Base-by-base conservation (phyloP, 768 basidiomycete species). In the Naganishia vaughanmartiniae region DNA sequence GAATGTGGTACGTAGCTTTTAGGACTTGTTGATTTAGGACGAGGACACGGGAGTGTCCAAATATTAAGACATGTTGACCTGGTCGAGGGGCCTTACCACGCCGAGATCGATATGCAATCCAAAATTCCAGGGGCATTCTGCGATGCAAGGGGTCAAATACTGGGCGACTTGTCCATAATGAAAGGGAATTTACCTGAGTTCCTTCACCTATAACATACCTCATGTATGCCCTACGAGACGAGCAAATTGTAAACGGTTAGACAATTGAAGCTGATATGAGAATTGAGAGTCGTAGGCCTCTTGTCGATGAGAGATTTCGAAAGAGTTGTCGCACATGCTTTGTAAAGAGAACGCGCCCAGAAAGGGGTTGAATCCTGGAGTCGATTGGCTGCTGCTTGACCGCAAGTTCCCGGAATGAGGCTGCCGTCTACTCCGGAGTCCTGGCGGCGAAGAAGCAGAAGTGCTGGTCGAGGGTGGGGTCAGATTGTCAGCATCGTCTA, bases 151-250 rank as follows among this genome's bases (percentile, higher is more conserved):
- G 48, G 48, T 19, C 5, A 17, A 15, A 55, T 55, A 30, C 28
- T n/a, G 24, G 2, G 28, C 9, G 24, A 14, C 54, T 55, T 6
- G 24, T 15, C 14, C 2, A 55, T 7, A 7, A 28, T 30, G 14
- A 55, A 15, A 24, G 6, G 54, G 6, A 36, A 36, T 24, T 55
- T 14, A 55, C 24, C 24, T 55, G 54, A 6, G 54, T 55, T 30
- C 54, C 54, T 55, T 55, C 24, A 5, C 54, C 54, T 5, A 24
- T 7, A 3, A 55, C 28, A 15, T 9, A 24, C 15, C 30, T 34
- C 63, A 60, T 66, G 63, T 66, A 70, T 0, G 63, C 63, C n/a
- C 58, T 34, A 19, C 70, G 54, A 17, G 63, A 56, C 14, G 66
- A 39, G 21, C 48, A 54, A 2, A 21, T 55, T 7, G 26, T 1